These are phyloP conservation scores for Colletotrichum gloeosporioides DNA, from an alignment of 2,329 filamentous ascomycete species.

Conservation along the genomic window DNA sequence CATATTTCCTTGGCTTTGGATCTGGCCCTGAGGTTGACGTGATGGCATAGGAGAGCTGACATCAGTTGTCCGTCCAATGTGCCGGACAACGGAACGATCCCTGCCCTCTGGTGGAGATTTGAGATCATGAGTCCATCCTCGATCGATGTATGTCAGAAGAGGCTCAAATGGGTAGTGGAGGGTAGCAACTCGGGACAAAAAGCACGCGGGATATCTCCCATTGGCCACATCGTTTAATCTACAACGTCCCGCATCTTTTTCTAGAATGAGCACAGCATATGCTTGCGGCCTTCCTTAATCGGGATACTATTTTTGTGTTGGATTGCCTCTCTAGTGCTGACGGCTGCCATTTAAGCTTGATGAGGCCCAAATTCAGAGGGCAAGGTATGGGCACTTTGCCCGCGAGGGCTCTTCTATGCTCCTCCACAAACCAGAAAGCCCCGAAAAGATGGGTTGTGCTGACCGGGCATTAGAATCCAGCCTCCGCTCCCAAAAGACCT, in stretches of 20 bases:
- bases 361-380: too few relatives aligned
- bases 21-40: not conserved
- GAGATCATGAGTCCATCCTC: not conserved
- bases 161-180: not conserved
- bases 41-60: not conserved
- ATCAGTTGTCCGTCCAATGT: not conserved
- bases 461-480: not conserved
- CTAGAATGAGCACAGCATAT: not conserved
- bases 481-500: not conserved
- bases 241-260: not conserved
- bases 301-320: not conserved
- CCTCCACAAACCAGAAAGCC: not conserved
- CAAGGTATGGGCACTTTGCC: too few relatives aligned
- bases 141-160: slow-evolving; percentile 3
- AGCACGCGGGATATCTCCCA: not conserved
- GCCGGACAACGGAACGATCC: not conserved
- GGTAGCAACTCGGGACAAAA: not conserved
- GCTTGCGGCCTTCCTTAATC: not conserved
- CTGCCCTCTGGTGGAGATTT: not conserved
- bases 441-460: not conserved
- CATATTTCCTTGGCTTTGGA: not conserved
- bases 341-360: not conserved
- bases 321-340: not conserved
- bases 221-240: not conserved
- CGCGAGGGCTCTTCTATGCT: not conserved